Conservation (phyloP, 768 basidiomycete species). For the Tricholoma flavovirens region DNA sequence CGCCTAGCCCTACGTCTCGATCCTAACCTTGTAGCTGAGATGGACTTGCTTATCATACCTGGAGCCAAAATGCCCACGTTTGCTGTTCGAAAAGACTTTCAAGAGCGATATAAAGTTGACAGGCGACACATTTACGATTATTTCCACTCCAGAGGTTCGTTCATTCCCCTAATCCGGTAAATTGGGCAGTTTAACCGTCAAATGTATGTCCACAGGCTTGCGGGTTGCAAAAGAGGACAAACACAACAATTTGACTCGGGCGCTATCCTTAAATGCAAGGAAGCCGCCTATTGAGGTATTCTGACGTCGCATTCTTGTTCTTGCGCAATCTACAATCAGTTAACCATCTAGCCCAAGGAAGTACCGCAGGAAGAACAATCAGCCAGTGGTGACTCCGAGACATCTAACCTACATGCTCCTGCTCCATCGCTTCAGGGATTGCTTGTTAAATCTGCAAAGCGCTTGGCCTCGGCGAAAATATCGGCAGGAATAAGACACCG, state of each 20-base stretch:
- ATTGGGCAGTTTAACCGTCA: neutral
- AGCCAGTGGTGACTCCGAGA: neutral
- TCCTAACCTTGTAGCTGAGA: slow-evolving; percentile 61
- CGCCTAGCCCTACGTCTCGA: slow-evolving; percentile 62
- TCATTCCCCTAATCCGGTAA: slow-evolving; percentile 8
- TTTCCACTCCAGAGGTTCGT: slow-evolving; percentile 54
- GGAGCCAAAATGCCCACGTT: slow-evolving; percentile 79
- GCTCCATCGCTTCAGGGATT: neutral
- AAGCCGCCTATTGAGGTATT: neutral
- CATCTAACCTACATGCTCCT: neutral
- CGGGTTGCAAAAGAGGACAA: slow-evolving; percentile 64
- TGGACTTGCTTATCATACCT: slow-evolving; percentile 64
- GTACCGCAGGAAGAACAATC: neutral
- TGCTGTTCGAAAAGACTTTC: slow-evolving; percentile 61
- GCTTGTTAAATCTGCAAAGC: slow-evolving; percentile 10
- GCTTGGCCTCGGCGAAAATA: slow-evolving; percentile 12
- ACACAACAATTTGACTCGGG: slow-evolving; percentile 46
- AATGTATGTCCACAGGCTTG: slow-evolving; percentile 27
- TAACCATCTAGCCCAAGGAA: neutral
- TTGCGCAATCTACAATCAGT: neutral
- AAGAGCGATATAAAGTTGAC: slow-evolving; percentile 65
- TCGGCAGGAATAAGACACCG: slow-evolving; percentile 1
- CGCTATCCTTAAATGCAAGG: neutral
- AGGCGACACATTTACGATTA: slow-evolving; percentile 76
- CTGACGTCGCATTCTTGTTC: neutral